Evolutionary conservation across 768 basidiomycete species (phyloP), one percentile per base, ranked within the genome.

Genomic region (Lactifluus rugatus): DNA sequence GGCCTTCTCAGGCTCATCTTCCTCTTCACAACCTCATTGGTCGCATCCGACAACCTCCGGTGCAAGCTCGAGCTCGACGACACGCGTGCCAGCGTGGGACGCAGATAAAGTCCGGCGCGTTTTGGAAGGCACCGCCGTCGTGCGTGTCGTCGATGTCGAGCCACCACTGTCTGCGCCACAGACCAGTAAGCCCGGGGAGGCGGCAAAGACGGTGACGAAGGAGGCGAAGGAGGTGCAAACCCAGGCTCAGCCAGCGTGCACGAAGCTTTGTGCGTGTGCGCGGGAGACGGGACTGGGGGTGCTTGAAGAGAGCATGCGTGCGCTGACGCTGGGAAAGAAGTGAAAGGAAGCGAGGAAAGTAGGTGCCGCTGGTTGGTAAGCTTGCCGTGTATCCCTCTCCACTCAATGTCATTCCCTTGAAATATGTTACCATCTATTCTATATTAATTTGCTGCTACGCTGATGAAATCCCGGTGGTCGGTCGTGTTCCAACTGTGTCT

Each of bases 81-180:
- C 21, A 44, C 49, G 39, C 45, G 46, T 32, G 47, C 55, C 54
- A 17, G 36, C 64, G 57, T 66, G 55, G 80, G 88, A 92, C 67
- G 77, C 82, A 59, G 88, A 91, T 55, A 93, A 92, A 71, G 86
- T 93, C 1, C 74, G 84, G 65, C 81, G 78, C 65, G 86, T 93
- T 48, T 73, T 93, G 65, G 89, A 91, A 61, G 91, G 91, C 48
- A 85, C 81, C 64, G 90, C 90, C 2, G 87, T 90, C 34, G 75
- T 92, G 60, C 74, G 78, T 45, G 81, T 92, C 52, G 89, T 93
- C 64, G 88, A 91, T 69, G 76, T 92, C 58, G 87, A 89, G 48
- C 70, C 70, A 21, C 19, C 48, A 16, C 8, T 13, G 1, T 31
- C 34, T 34, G 34, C 60, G 8, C 16, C 46, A 10, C 19, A 42